Evolutionary conservation across 768 basidiomycete species (phyloP), one percentile per base, ranked within the genome.

Genomic region (Amylocystis lapponica): DNA sequence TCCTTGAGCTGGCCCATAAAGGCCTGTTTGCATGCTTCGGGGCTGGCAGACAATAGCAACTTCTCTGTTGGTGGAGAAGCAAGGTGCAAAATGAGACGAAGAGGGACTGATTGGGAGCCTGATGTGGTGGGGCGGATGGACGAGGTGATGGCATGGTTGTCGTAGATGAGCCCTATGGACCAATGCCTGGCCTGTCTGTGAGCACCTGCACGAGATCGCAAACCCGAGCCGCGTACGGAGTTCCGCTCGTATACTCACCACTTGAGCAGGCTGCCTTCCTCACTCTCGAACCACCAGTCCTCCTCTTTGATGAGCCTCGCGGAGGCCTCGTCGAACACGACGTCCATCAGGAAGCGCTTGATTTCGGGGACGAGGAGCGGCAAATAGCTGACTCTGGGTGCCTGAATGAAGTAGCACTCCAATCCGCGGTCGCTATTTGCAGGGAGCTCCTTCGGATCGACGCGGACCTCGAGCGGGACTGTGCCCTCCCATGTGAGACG

Each of bases 221-320:
- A n/a, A 21, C 25, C 27, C 23, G 12, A 13, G 4, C 5, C 19
- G 27, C 17, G 31, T 27, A 29, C 34, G 20, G 22, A 19, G 10
- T 9, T 8, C 34, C 14, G 10, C 34, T 8, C 34, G 23, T 8
- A 5, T 8, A 71, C 79, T 49, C 45, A 95, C 95, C 95, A 97
- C 67, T 92, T 90, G 54, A 94, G 72, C 37, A 87, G 59, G 5
- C 74, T 77, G 23, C 89, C 88, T 51, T 81, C 85, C 41, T 87
- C 86, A 49, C 82, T 86, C 65, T 96, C 92, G 62, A 99, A 96
- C 96, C 95, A 98, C 88, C 95, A 92, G 40, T 94, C 87, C 45
- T 89, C 86, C 51, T 93, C 89, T 57, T 86, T 86, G 47, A 94
- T 65, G 9, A 72, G 55, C 47, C 81, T 82, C 4, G 81, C 80